A percentile compares a stretch with the other conserved stretches of the same genome.
phyloP scores from a whole-genome alignment of 2,329 filamentous ascomycete genomes.

The Calonectria henricotiae region DNA sequence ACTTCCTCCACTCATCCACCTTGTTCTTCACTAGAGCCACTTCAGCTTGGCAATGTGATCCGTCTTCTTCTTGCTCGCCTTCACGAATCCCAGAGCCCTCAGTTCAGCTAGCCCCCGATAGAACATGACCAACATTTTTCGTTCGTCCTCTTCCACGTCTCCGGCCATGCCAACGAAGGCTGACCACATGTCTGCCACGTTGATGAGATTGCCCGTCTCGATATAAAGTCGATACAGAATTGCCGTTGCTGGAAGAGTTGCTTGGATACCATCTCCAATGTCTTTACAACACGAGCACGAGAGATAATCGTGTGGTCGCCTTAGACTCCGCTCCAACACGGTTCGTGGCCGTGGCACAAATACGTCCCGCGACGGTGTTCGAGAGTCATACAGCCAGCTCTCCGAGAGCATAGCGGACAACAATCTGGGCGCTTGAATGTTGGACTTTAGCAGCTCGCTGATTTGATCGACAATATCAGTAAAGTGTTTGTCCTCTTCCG shows the following conservation, averaged over 20 bases:
- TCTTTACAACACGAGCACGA: conserved; percentile 79
- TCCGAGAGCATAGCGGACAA: conserved; percentile 76
- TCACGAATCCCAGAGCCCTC: conserved; percentile 88
- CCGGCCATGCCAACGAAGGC: conserved; percentile 80
- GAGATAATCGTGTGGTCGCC: conserved; percentile 83
- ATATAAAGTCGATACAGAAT: conserved; percentile 86
- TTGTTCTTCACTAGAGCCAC: conserved; percentile 70
- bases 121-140: conserved; percentile 81
- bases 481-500: conserved; percentile 80
- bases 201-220: conserved; percentile 84
- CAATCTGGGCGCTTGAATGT: conserved; percentile 48
- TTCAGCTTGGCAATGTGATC: conserved; percentile 95
- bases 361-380: conserved; percentile 79
- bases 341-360: conserved; percentile 82
- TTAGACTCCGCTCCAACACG: conserved; percentile 80
- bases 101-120: conserved; percentile 90
- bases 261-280: conserved; percentile 66
- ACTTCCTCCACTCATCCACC: conserved; percentile 1
- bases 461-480: conserved; percentile 75
- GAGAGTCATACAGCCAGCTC: conserved; percentile 82
- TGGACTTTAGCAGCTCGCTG: conserved; percentile 50
- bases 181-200: conserved; percentile 85
- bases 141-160: conserved; percentile 63
- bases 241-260: conserved; percentile 79
- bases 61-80: conserved; percentile 89